Evolutionary conservation across 495 filamentous ascomycete species (phyloP).

Genomic region (Symbiotaphrina buchneri): DNA sequence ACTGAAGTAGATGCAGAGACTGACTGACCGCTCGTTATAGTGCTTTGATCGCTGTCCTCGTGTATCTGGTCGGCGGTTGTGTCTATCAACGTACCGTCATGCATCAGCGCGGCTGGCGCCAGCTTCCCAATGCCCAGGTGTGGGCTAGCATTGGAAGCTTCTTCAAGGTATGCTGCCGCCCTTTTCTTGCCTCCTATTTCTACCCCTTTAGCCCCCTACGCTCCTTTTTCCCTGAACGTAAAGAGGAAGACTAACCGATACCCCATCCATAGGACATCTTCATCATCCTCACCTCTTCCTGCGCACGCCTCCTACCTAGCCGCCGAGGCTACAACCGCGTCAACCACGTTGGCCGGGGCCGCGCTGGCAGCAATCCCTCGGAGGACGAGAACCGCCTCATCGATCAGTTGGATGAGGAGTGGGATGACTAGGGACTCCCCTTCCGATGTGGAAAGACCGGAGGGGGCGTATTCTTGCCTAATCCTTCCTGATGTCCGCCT

Average conservation of each 20-base stretch:
- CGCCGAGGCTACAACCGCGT: constrained; percentile 31
- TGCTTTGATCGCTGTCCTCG: constrained; percentile 51
- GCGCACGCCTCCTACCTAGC: constrained; percentile 38
- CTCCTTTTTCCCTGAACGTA: too few species aligned
- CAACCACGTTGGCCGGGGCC: constrained; percentile 16
- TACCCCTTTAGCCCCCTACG: background rate
- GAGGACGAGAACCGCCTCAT: constrained; percentile 89
- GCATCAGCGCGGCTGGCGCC: constrained; percentile 86
- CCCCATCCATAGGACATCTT: constrained; percentile 43
- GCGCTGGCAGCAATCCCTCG: constrained; percentile 13
- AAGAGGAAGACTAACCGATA: too few species aligned
- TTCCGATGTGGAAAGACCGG: too few species aligned
- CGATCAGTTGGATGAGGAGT: constrained; percentile 92
- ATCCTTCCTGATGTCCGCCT: too few species aligned
- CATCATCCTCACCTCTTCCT: constrained; percentile 57
- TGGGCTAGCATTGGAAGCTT: constrained; percentile 82
- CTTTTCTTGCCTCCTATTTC: constrained; percentile 5
- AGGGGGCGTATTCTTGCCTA: too few species aligned
- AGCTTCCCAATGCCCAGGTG: constrained; percentile 79
- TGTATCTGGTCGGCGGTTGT: constrained; percentile 80
- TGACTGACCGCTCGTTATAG: too few species aligned
- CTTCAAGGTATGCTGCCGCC: constrained; percentile 42
- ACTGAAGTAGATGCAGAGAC: constrained; percentile 4
- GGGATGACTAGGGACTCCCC: too few species aligned
- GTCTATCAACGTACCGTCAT: constrained; percentile 90